A percentile compares a stretch with the other conserved stretches of the same genome.
phyloP scores from a whole-genome alignment of 352 stramenopile species.

The Achlya hypogyna region DNA sequence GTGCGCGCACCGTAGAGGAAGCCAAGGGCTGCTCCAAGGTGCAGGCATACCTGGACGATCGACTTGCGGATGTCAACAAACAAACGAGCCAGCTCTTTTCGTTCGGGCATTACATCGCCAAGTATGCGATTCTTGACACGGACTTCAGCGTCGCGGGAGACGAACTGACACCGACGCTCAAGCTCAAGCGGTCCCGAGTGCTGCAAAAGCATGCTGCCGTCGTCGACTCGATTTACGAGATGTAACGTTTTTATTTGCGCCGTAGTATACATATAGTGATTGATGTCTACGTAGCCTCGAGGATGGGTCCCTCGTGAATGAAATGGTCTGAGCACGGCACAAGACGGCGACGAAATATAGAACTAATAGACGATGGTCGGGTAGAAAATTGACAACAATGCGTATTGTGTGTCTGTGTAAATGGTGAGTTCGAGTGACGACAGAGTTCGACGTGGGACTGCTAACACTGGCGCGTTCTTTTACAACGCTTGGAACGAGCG shows the following conservation, averaged over 20 bases:
- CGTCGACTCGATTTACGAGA: constrained; percentile 52
- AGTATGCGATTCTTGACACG: constrained; percentile 29
- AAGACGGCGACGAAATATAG: not conserved
- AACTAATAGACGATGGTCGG: not conserved
- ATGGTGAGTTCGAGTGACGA: not conserved
- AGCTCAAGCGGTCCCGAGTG: constrained; percentile 56
- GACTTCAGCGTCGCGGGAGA: constrained; percentile 43
- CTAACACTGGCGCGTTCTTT: not conserved
- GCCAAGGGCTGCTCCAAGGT: constrained; percentile 30
- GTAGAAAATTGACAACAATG: not conserved
- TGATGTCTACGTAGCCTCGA: not conserved
- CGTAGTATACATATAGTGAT: not conserved
- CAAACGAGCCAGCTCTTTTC: constrained; percentile 17
- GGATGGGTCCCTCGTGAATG: not conserved
- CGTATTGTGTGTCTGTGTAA: not conserved
- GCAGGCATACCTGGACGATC: constrained; percentile 33
- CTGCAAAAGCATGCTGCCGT: constrained; percentile 45
- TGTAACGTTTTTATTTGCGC: not conserved
- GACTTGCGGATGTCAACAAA: constrained; percentile 15
- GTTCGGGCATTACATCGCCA: constrained; percentile 26
- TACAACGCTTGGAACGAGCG: not conserved
- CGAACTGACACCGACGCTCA: constrained; percentile 75
- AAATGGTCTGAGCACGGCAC: not conserved
- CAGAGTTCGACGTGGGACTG: not conserved
- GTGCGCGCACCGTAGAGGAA: constrained; percentile 40